phyloP scores from a whole-genome alignment of 1,284 basidiomycete species.

The Irpex rosettiformis region DNA sequence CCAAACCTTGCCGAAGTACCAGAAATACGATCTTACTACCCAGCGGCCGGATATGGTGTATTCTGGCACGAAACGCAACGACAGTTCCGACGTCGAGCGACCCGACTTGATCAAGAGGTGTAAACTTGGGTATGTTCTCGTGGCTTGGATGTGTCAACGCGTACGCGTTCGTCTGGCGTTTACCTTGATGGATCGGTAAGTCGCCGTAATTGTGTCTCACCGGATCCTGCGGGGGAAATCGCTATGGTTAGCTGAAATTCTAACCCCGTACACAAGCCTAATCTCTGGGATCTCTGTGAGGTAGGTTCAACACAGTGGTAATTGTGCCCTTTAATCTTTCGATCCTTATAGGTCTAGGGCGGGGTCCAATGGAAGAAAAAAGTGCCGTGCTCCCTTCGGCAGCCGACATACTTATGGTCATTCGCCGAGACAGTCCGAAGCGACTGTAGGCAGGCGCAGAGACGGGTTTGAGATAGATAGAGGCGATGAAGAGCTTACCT shows the following conservation, averaged over 20 bases:
- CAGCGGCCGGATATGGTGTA: slow-evolving; percentile 61
- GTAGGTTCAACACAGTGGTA: not conserved
- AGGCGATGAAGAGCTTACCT: slow-evolving; percentile 29
- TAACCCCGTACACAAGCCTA: not conserved
- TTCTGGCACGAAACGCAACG: slow-evolving; percentile 56
- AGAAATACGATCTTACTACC: slow-evolving; percentile 66
- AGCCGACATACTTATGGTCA: not conserved
- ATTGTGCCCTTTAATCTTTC: not conserved
- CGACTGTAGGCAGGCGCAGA: not conserved
- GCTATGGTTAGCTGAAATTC: not conserved
- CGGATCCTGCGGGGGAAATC: slow-evolving; percentile 40
- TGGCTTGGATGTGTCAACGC: not conserved
- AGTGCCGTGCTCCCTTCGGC: not conserved
- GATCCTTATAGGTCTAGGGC: not conserved
- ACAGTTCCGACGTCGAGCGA: slow-evolving; percentile 40
- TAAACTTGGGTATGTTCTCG: slow-evolving; percentile 24
- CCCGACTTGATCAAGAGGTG: slow-evolving; percentile 19
- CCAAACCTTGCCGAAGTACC: slow-evolving; percentile 55
- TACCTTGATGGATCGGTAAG: slow-evolving; percentile 45
- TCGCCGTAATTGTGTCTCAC: slow-evolving; percentile 63
- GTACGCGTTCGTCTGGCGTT: slow-evolving; percentile 9
- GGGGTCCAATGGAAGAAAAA: not conserved
- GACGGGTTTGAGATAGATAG: not conserved
- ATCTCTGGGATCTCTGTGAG: not conserved
- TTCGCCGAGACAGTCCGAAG: not conserved